A percentile compares a stretch with the other conserved stretches of the same genome.
These are phyloP conservation scores for Secale cereale DNA, from an alignment of 176 grass and related monocot species.

Conservation along the genomic window DNA sequence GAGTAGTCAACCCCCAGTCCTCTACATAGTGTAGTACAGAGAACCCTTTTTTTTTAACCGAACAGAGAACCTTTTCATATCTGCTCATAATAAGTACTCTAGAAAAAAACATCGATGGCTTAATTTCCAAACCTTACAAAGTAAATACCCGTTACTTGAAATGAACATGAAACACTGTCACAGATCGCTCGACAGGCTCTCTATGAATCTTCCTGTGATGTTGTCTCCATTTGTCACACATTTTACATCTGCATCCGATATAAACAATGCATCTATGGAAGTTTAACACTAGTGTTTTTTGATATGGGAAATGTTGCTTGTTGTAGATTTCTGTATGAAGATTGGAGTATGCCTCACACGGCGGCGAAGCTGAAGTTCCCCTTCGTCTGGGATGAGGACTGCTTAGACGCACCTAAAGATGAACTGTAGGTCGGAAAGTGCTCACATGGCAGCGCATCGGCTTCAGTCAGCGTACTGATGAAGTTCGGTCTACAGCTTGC, in stretches of 20 bases:
- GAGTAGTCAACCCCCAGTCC: not conserved
- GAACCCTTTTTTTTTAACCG: no score
- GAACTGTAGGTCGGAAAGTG: conserved; percentile 50
- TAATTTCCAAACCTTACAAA: not conserved
- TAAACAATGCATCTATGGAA: not conserved
- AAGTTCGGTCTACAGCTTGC: not conserved
- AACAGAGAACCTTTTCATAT: no score
- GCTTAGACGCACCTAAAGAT: conserved; percentile 61
- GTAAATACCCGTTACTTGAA: not conserved
- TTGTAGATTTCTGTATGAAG: conserved; percentile 78
- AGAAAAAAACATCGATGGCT: not conserved
- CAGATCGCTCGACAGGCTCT: not conserved
- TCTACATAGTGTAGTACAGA: no score
- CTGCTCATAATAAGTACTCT: not conserved
- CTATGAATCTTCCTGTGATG: not conserved
- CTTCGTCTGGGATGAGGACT: conserved; percentile 77
- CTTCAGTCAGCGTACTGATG: not conserved
- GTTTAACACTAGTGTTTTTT: not conserved
- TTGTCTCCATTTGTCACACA: not conserved
- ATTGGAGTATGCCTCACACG: conserved; percentile 74
- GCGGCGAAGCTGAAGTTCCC: conserved; percentile 81
- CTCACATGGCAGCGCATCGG: not conserved
- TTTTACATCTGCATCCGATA: not conserved
- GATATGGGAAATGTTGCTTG: not conserved
- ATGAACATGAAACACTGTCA: not conserved